These are phyloP conservation scores for Botrytis aclada DNA, from an alignment of 2,329 filamentous ascomycete species.

Conservation along the genomic window DNA sequence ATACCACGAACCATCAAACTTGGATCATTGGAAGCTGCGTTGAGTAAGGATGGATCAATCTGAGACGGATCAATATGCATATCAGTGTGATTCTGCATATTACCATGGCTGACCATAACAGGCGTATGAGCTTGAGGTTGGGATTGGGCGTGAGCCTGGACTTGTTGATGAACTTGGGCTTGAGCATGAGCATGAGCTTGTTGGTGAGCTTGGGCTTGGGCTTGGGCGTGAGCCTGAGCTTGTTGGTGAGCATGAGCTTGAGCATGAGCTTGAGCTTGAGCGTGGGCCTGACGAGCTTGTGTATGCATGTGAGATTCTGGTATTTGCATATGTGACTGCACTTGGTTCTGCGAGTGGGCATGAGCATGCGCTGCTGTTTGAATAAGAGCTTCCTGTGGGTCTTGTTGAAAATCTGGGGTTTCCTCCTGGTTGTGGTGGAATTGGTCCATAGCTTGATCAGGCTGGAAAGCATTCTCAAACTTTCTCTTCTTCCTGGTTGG, in stretches of 20 bases:
- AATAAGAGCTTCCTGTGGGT: constrained; percentile 31
- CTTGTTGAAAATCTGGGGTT: constrained; percentile 30
- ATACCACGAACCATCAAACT: constrained; percentile 37
- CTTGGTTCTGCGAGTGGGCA: constrained; percentile 33
- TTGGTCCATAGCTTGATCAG: constrained; percentile 28
- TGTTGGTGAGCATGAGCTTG: constrained; percentile 28
- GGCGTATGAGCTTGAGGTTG: constrained; percentile 24
- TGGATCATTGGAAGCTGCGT: constrained; percentile 46
- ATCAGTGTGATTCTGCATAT: constrained; percentile 56
- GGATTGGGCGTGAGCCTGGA: constrained; percentile 20
- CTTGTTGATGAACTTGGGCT: constrained; percentile 25
- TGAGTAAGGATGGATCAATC: constrained; percentile 60
- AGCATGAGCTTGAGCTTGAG: constrained; percentile 27
- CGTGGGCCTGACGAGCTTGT: constrained; percentile 25
- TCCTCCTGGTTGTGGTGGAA: constrained; percentile 29
- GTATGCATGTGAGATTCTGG: constrained; percentile 23
- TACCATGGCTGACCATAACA: constrained; percentile 42
- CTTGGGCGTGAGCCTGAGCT: constrained; percentile 24
- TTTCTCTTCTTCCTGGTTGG: constrained; percentile 44
- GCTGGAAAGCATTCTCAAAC: constrained; percentile 30
- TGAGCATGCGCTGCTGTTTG: constrained; percentile 34
- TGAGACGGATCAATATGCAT: constrained; percentile 64
- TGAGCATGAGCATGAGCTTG: constrained; percentile 26
- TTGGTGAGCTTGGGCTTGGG: constrained; percentile 25
- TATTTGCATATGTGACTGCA: constrained; percentile 23